These are phyloP conservation scores for Trichothecium sympodiale DNA, from an alignment of 2,329 filamentous ascomycete genomes.

Conservation along the genomic window DNA sequence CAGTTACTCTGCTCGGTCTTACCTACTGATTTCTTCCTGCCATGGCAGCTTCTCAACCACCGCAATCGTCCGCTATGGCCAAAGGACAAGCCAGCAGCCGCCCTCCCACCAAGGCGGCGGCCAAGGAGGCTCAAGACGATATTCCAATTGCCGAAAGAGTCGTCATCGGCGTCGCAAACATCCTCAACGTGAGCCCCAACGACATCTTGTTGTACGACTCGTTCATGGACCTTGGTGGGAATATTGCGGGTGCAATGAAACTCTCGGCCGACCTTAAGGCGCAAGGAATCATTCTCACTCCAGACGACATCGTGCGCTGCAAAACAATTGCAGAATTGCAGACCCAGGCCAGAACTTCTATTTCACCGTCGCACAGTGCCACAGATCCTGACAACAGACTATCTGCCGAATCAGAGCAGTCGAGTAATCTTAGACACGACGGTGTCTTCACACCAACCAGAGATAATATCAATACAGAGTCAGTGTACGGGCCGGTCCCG, in stretches of 20 bases:
- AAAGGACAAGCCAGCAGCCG: background rate
- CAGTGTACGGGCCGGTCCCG: slow-evolving; percentile 1
- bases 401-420: background rate
- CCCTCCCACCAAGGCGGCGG: slow-evolving; percentile 6
- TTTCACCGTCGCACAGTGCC: background rate
- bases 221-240: slow-evolving; percentile 32
- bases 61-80: background rate
- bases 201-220: slow-evolving; percentile 27
- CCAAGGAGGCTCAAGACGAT: slow-evolving; percentile 13
- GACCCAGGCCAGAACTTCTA: slow-evolving; percentile 19
- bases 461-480: background rate
- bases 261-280: background rate
- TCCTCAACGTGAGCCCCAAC: slow-evolving; percentile 20
- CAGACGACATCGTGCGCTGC: slow-evolving; percentile 30
- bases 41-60: background rate
- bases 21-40: background rate
- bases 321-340: slow-evolving; percentile 33
- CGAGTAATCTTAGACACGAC: background rate
- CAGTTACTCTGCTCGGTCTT: background rate
- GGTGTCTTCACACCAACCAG: background rate
- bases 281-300: slow-evolving; percentile 18
- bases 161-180: slow-evolving; percentile 21
- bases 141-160: slow-evolving; percentile 18
- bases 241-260: slow-evolving; percentile 11
- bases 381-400: background rate